Percentiles rank a stretch among this genome's conserved stretches.
phyloP scores from a whole-genome alignment of 257 asterid species.

The Verbena officinalis region DNA sequence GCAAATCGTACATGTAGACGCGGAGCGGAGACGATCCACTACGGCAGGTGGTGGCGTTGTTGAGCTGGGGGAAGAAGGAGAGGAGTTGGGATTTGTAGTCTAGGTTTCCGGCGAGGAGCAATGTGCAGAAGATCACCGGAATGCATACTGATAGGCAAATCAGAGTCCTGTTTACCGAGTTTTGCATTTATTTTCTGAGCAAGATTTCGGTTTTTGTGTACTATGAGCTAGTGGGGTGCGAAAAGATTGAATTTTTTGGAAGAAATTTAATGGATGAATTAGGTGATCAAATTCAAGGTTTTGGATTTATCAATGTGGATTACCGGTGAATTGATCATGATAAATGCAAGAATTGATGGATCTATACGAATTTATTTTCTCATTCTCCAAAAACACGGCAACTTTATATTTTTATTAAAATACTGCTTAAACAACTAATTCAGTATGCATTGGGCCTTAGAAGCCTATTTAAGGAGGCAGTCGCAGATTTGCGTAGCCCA shows the following conservation, averaged over 20 bases:
- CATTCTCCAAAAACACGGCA: too few relatives aligned
- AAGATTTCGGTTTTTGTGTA: neutral
- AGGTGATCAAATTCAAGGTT: too few relatives aligned
- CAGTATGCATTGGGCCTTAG: too few relatives aligned
- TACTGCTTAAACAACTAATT: too few relatives aligned
- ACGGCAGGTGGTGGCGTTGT: slow-evolving; percentile 33
- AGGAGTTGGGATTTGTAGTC: slow-evolving; percentile 42
- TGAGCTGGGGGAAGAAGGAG: slow-evolving; percentile 49
- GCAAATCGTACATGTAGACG: slow-evolving; percentile 61
- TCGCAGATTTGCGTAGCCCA: too few relatives aligned
- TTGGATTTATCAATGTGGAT: too few relatives aligned
- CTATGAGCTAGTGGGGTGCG: neutral
- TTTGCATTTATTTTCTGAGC: slow-evolving; percentile 36
- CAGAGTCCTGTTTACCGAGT: slow-evolving; percentile 38
- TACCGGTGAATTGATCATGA: too few relatives aligned
- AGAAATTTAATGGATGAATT: too few relatives aligned
- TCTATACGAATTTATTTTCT: too few relatives aligned
- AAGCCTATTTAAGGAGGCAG: too few relatives aligned
- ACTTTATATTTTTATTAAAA: too few relatives aligned
- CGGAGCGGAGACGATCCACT: slow-evolving; percentile 44
- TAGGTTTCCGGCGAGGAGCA: slow-evolving; percentile 45
- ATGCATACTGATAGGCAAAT: slow-evolving; percentile 44
- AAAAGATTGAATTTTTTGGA: neutral
- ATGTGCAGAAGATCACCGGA: slow-evolving; percentile 41
- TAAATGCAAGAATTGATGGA: too few relatives aligned